A percentile compares a stretch with the other conserved stretches of the same genome.
These are phyloP conservation scores for Acer negundo DNA, from an alignment of 345 rosid species.

Conservation along the genomic window DNA sequence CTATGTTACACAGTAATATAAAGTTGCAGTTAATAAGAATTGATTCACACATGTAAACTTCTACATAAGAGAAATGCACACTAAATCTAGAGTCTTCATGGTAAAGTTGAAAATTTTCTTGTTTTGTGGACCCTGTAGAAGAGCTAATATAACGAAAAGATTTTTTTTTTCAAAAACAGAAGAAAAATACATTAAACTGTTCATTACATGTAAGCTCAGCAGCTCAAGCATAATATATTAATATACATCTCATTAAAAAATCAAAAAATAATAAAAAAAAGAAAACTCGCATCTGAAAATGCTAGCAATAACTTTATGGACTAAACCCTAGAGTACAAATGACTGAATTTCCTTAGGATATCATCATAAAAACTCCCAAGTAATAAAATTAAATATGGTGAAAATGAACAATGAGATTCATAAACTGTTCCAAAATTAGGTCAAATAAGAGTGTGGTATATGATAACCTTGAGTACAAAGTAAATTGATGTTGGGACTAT, in stretches of 20 bases:
- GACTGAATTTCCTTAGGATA: not conserved
- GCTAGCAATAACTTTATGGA: not conserved
- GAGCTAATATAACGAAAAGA: not conserved
- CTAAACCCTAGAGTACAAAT: not conserved
- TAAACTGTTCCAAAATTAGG: conserved; percentile 9
- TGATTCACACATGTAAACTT: not conserved
- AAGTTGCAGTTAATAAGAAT: not conserved
- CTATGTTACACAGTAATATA: not conserved
- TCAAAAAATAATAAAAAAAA: not conserved
- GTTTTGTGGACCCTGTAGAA: not conserved
- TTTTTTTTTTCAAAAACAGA: too few relatives aligned
- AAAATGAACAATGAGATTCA: conserved; percentile 8
- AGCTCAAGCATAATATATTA: not conserved
- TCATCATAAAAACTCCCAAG: not conserved
- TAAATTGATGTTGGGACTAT: conserved; percentile 78
- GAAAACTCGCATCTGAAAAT: not conserved
- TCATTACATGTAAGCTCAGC: not conserved
- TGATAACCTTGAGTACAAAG: conserved; percentile 82
- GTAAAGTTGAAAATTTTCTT: not conserved
- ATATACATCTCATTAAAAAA: not conserved
- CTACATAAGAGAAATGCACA: not conserved
- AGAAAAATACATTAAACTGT: not conserved
- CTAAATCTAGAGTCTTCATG: not conserved
- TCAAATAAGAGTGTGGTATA: conserved; percentile 9
- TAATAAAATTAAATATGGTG: not conserved